These are phyloP conservation scores for Strobilomyces dryophilus DNA, from an alignment of 768 basidiomycete genomes.

Conservation along the genomic window DNA sequence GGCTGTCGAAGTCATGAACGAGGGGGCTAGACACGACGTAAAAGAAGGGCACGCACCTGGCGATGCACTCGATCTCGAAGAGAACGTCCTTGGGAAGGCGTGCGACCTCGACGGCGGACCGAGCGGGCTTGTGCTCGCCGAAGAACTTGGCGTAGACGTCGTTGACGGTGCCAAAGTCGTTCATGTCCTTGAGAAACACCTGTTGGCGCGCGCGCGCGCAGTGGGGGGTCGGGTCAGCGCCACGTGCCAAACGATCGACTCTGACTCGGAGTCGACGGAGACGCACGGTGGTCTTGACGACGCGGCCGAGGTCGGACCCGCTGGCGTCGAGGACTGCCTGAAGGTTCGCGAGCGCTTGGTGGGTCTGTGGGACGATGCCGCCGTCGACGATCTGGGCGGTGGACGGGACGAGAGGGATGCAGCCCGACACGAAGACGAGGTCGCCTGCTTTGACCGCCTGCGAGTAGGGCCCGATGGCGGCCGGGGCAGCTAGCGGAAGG, in stretches of 20 bases:
- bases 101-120: conserved; percentile 87
- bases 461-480: conserved; percentile 83
- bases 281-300: conserved; percentile 89
- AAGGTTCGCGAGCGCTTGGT: conserved; percentile 84
- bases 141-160: conserved; percentile 80
- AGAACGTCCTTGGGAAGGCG: conserved; percentile 88
- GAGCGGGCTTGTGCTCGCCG: conserved; percentile 87
- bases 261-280: no score
- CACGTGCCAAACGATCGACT: no score
- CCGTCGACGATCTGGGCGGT: conserved; percentile 44
- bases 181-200: conserved; percentile 93
- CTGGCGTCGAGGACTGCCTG: conserved; percentile 78
- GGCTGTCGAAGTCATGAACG: conserved; percentile 6
- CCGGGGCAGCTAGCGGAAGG: conserved; percentile 54
- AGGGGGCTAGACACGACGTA: neutral
- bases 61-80: conserved; percentile 90
- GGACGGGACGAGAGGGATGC: conserved; percentile 75
- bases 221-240: neutral
- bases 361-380: conserved; percentile 44
- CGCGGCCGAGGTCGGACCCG: conserved; percentile 71
- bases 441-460: conserved; percentile 83
- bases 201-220: conserved; percentile 27
- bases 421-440: conserved; percentile 86
- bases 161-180: conserved; percentile 85
- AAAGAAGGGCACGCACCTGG: conserved; percentile 44